Percentiles rank a stretch among this genome's conserved stretches.
phyloP scores from a whole-genome alignment of 352 stramenopile genomes.

The Phytophthora cryptogea region DNA sequence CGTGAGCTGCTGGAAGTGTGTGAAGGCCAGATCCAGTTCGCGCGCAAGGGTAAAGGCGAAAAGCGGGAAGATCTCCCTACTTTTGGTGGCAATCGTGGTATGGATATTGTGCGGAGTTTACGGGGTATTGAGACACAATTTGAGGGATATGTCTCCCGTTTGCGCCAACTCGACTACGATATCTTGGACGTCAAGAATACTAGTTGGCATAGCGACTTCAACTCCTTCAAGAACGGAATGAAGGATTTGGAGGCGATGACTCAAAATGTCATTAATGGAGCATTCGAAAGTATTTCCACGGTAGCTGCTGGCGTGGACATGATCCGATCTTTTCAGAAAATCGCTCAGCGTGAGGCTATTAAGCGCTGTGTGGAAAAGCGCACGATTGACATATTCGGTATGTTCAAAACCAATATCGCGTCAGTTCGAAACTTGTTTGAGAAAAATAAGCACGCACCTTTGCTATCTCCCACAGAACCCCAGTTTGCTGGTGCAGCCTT shows the following conservation, averaged over 20 bases:
- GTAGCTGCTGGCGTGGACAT: conserved; percentile 90
- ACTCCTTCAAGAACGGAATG: conserved; percentile 95
- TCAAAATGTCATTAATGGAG: conserved; percentile 95
- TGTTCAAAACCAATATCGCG: conserved; percentile 85
- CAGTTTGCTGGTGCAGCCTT: conserved; percentile 92
- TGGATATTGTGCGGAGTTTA: conserved; percentile 93
- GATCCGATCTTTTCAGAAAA: conserved; percentile 92
- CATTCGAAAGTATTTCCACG: conserved; percentile 92
- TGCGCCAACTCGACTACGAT: conserved; percentile 93
- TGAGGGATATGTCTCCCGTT: conserved; percentile 86
- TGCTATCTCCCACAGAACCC: conserved; percentile 89
- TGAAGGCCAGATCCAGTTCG: conserved; percentile 95
- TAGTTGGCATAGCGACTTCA: conserved; percentile 96
- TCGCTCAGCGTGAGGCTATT: conserved; percentile 93
- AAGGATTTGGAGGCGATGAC: conserved; percentile 97
- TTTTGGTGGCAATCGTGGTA: conserved; percentile 92
- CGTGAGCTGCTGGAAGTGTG: conserved; percentile 95
- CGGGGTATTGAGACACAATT: conserved; percentile 94
- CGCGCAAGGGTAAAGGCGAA: conserved; percentile 77
- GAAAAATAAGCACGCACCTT: conserved; percentile 85
- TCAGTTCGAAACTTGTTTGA: conserved; percentile 92
- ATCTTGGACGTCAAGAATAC: conserved; percentile 96
- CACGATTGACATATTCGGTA: conserved; percentile 90
- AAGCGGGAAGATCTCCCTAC: conserved; percentile 74
- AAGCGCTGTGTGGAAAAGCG: conserved; percentile 95